Conservation (phyloP, 495 filamentous ascomycete genomes). For the Chaetomidium leptoderma region DNA sequence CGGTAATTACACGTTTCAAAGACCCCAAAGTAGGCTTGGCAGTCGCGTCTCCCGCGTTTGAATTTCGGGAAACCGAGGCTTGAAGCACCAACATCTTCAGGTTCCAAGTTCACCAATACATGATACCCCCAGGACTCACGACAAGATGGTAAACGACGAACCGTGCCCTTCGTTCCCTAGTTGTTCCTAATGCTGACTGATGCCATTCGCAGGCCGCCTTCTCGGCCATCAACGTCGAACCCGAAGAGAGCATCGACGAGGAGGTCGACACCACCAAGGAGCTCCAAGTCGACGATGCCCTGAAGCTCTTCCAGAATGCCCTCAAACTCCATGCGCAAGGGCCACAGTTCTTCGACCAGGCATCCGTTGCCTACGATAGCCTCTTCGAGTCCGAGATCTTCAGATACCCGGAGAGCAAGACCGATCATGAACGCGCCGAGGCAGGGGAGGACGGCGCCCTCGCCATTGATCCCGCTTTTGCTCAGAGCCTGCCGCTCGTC, state of each 20-base stretch:
- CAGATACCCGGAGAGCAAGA: constrained; percentile 75
- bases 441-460: constrained; percentile 52
- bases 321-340: constrained; percentile 90
- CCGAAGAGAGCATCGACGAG: constrained; percentile 82
- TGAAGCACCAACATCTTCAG: not conserved
- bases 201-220: constrained; percentile 52
- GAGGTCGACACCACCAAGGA: constrained; percentile 94
- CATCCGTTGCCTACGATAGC: constrained; percentile 73
- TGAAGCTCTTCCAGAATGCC: constrained; percentile 91
- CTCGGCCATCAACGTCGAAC: constrained; percentile 84
- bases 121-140: not conserved
- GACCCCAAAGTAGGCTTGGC: too few species aligned
- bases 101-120: not conserved
- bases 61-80: not conserved
- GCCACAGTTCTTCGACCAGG: constrained; percentile 66
- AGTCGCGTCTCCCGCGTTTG: constrained; percentile 12
- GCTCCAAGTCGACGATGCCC: constrained; percentile 88
- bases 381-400: constrained; percentile 94
- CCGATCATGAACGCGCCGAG: constrained; percentile 67
- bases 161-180: not conserved
- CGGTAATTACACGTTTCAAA: too few species aligned
- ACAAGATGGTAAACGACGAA: constrained; percentile 16
- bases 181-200: not conserved
- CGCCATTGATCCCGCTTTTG: constrained; percentile 35
- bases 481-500: constrained; percentile 38